phyloP scores from a whole-genome alignment of 192 early-diverging fungal genomes.

The Coemansia erecta region DNA sequence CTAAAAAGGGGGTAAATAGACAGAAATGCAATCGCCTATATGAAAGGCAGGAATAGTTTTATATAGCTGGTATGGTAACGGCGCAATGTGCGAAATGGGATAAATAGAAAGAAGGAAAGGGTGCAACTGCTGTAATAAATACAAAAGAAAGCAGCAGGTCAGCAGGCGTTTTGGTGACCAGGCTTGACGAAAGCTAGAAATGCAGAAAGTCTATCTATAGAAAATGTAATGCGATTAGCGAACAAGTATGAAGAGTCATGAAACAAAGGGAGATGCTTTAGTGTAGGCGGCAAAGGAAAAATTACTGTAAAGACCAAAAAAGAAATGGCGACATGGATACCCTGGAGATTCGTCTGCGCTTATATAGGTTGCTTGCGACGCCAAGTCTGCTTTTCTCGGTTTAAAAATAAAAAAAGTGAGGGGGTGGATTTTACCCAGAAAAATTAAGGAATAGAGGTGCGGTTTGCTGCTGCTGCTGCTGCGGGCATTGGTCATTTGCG shows the following conservation, averaged over 20 bases:
- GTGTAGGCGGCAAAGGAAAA: too few relatives aligned
- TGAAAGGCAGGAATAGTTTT: too few relatives aligned
- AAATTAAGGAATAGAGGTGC: conserved; percentile 6
- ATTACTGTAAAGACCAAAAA: background rate
- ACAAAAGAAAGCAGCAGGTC: background rate
- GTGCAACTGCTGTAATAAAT: background rate
- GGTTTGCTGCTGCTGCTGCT: conserved; percentile 1
- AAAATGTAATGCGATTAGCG: conserved; percentile 7
- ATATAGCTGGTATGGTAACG: too few relatives aligned
- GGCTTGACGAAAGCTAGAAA: background rate
- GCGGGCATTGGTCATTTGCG: conserved; percentile 4
- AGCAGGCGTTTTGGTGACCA: too few relatives aligned
- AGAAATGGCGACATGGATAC: background rate
- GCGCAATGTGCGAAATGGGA: too few relatives aligned
- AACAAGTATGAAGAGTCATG: background rate
- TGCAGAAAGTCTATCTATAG: conserved; percentile 7
- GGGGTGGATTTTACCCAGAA: conserved; percentile 9
- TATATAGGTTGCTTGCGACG: conserved; percentile 1
- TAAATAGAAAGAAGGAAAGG: too few relatives aligned
- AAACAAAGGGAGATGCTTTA: too few relatives aligned
- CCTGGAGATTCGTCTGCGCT: conserved; percentile 2
- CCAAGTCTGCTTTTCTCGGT: conserved; percentile 3
- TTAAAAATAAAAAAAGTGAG: conserved; percentile 1
- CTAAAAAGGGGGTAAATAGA: too few relatives aligned
- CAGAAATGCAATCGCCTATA: too few relatives aligned